A percentile compares a stretch with the other conserved stretches of the same genome.
phyloP scores from a whole-genome alignment of 176 grass and related monocot genomes.

The Oryza glumipatula region DNA sequence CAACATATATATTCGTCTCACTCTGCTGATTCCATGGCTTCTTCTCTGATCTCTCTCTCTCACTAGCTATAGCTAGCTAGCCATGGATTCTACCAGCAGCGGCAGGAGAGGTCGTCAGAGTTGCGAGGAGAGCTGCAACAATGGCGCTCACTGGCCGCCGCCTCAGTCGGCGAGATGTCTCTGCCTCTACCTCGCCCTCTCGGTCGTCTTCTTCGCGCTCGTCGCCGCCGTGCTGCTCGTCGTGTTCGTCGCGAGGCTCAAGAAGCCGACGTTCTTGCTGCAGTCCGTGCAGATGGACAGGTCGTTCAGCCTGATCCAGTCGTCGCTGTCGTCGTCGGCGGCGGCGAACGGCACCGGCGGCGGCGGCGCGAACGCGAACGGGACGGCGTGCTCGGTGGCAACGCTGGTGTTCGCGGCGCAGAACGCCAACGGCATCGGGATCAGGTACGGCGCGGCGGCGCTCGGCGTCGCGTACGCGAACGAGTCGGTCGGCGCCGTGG shows the following conservation, averaged over 20 bases:
- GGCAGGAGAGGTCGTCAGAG: background rate
- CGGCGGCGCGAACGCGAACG: conserved; percentile 24
- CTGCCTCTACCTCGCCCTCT: conserved; percentile 48
- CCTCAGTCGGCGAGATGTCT: conserved; percentile 43
- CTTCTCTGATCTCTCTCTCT: background rate
- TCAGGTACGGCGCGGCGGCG: conserved; percentile 62
- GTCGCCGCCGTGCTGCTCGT: conserved; percentile 50
- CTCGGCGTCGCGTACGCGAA: conserved; percentile 65
- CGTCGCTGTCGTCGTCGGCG: background rate
- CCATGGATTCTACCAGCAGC: conserved; percentile 23
- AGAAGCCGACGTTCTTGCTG: conserved; percentile 76
- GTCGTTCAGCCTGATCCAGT: conserved; percentile 48
- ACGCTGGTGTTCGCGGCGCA: conserved; percentile 64
- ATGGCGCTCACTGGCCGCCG: conserved; percentile 23
- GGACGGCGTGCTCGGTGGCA: conserved; percentile 53
- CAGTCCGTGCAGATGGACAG: conserved; percentile 67
- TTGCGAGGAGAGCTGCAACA: conserved; percentile 38
- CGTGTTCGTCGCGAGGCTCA: conserved; percentile 60
- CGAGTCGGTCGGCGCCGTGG: conserved; percentile 62
- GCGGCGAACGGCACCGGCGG: conserved; percentile 35
- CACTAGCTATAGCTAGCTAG: conserved; percentile 29
- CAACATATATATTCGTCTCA: conserved; percentile 48
- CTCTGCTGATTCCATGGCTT: conserved; percentile 35
- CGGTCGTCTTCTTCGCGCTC: conserved; percentile 51
- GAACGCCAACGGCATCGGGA: conserved; percentile 81